Conservation (phyloP, 768 basidiomycete genomes). For the Leccinum rimulosum region DNA sequence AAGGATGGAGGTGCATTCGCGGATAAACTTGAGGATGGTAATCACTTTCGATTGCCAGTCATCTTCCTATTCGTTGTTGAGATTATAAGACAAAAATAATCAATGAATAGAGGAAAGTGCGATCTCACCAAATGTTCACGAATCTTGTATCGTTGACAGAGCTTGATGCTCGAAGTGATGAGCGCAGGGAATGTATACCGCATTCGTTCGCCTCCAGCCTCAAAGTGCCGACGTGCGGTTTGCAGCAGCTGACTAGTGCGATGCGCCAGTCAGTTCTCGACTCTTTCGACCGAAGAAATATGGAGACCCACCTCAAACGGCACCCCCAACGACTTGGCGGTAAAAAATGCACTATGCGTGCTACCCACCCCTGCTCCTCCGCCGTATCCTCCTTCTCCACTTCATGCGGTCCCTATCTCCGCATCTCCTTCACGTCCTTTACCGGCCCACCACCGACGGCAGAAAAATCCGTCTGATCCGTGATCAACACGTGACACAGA, state of each 20-base stretch:
- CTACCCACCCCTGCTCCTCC: constrained; percentile 99
- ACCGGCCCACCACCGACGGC: constrained; percentile 3
- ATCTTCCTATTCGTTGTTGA: no score
- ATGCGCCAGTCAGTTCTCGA: not conserved
- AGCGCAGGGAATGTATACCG: constrained; percentile 45
- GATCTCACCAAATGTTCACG: no score
- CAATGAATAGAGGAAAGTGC: no score
- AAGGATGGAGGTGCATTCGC: no score
- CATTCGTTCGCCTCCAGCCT: constrained; percentile 91
- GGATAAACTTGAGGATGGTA: no score
- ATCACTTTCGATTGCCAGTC: no score
- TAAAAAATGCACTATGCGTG: constrained; percentile 97
- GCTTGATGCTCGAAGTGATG: no score
- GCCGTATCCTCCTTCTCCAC: constrained; percentile 81
- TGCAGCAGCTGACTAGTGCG: constrained; percentile 68
- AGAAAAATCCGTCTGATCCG: constrained; percentile 67
- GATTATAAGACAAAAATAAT: no score
- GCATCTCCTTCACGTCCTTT: no score
- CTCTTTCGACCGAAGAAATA: not conserved
- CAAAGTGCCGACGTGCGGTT: constrained; percentile 86
- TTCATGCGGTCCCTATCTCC: no score
- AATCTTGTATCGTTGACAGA: no score
- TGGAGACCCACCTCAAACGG: constrained; percentile 73
- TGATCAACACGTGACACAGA: constrained; percentile 87
- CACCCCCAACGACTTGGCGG: constrained; percentile 79